Percentiles rank a stretch among this genome's conserved stretches.
Conservation (phyloP, 176 grass and related monocot species). For the Eragrostis nindensis region DNA sequence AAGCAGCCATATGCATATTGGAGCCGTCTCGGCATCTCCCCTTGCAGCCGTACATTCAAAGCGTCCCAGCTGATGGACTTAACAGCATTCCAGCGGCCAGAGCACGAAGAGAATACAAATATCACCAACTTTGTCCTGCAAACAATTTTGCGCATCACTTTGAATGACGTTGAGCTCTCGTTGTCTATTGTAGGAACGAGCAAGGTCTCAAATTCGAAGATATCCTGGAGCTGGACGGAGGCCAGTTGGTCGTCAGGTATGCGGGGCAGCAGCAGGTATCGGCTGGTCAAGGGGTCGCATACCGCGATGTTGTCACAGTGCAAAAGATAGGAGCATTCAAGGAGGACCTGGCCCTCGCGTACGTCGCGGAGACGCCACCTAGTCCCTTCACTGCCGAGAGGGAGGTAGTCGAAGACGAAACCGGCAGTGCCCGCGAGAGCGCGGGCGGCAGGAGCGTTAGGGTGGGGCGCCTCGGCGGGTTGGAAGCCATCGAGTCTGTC, state of each 20-base stretch:
- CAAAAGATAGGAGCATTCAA: too few relatives aligned
- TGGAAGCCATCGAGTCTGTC: too few relatives aligned
- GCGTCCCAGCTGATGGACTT: background rate
- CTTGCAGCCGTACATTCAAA: background rate
- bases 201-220: too few relatives aligned
- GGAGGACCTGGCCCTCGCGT: background rate
- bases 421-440: background rate
- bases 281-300: too few relatives aligned
- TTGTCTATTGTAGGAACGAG: background rate
- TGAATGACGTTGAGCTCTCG: background rate
- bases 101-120: background rate
- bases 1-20: background rate
- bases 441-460: too few relatives aligned
- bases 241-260: too few relatives aligned
- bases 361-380: background rate
- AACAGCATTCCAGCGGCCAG: background rate
- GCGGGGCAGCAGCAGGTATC: too few relatives aligned
- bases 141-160: background rate
- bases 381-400: too few relatives aligned
- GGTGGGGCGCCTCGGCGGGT: background rate
- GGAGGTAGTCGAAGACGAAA: background rate
- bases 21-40: too few relatives aligned
- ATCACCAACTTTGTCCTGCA: background rate
- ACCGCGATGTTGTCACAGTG: too few relatives aligned
- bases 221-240: background rate